phyloP scores from a whole-genome alignment of 1,139 yeast species.

The Magnusiomyces ingens region DNA sequence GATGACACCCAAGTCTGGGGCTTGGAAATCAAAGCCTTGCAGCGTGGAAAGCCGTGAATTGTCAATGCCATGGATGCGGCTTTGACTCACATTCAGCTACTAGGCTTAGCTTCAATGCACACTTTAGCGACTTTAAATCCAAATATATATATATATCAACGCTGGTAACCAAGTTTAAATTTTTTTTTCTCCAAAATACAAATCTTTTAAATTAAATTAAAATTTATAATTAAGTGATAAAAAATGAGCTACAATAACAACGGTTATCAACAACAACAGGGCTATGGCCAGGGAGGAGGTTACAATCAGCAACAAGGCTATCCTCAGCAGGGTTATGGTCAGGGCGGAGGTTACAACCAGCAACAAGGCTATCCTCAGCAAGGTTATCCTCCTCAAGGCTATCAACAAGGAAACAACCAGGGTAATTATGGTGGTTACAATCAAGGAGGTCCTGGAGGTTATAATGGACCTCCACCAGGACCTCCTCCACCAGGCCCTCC shows the following conservation, averaged over 20 bases:
- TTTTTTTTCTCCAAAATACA: background rate
- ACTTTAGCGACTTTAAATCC: too few relatives aligned
- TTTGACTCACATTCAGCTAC: too few relatives aligned
- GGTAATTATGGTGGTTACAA: background rate
- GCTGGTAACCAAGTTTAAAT: background rate
- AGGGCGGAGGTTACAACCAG: too few relatives aligned
- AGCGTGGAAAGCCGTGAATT: too few relatives aligned
- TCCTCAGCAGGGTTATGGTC: conserved; percentile 10
- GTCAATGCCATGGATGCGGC: too few relatives aligned
- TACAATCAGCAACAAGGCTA: conserved; percentile 3
- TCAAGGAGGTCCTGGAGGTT: conserved; percentile 1
- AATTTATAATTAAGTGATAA: background rate
- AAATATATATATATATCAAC: too few relatives aligned
- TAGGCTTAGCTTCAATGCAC: too few relatives aligned
- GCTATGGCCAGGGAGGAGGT: background rate
- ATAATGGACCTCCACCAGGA: background rate
- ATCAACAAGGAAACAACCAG: background rate
- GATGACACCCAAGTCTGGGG: too few relatives aligned
- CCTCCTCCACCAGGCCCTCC: background rate
- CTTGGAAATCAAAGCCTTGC: too few relatives aligned
- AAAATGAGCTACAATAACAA: conserved; percentile 1
- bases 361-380: background rate
- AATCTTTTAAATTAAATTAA: background rate
- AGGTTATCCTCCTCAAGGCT: background rate
- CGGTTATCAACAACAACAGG: background rate